Evolutionary conservation across 257 asterid species (phyloP).

Genomic region (Fraxinus excelsior): DNA sequence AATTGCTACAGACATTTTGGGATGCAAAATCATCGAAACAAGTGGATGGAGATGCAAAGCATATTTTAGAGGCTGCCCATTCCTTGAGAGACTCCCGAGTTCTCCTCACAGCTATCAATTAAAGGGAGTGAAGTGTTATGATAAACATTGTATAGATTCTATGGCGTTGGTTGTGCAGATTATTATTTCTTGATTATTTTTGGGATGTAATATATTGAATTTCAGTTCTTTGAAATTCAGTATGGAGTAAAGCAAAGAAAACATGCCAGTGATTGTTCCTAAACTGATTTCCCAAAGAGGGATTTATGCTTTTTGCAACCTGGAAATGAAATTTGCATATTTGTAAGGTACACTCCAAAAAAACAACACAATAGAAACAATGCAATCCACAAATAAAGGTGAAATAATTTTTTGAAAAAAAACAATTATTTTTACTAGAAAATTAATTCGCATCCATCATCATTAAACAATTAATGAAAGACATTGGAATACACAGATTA

Average conservation of each 20-base stretch:
- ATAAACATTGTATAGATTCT: background rate
- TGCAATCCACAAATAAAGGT: too few species aligned
- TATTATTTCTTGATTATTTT: background rate
- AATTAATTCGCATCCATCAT: too few species aligned
- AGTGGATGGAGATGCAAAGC: constrained; percentile 77
- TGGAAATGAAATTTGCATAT: too few species aligned
- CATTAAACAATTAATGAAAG: background rate
- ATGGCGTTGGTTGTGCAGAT: background rate
- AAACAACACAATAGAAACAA: too few species aligned
- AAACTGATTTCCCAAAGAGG: too few species aligned
- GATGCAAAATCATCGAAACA: constrained; percentile 73
- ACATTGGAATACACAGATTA: background rate
- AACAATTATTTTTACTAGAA: too few species aligned
- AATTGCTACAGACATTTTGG: constrained; percentile 76
- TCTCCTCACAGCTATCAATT: constrained; percentile 84
- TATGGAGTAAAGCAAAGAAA: background rate
- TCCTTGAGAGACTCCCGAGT: constrained; percentile 70
- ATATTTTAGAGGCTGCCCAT: constrained; percentile 53
- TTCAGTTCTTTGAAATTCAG: constrained; percentile 4
- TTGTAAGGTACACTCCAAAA: too few species aligned
- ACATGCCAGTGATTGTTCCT: background rate
- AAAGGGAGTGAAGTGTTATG: background rate
- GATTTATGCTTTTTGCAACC: too few species aligned
- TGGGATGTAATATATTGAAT: background rate
- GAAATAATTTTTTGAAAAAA: too few species aligned